phyloP scores from a whole-genome alignment of 2,329 filamentous ascomycete species.

The Drechslerella coelobrocha region DNA sequence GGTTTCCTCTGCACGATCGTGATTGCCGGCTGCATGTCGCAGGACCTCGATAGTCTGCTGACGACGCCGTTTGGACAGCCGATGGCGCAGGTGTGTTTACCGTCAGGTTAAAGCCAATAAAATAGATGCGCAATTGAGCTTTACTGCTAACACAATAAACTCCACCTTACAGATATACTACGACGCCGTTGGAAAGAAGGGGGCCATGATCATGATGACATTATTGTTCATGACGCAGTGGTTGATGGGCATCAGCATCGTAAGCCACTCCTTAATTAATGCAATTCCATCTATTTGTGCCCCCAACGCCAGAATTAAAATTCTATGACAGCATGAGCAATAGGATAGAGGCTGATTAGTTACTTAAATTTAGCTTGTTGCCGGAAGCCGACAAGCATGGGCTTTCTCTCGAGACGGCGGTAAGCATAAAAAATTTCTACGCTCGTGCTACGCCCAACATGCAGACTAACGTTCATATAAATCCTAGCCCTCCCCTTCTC shows the following conservation, averaged over 20 bases:
- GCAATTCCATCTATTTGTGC: background rate
- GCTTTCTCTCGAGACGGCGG: slow-evolving; percentile 68
- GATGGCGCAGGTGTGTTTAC: slow-evolving; percentile 61
- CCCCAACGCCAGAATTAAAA: background rate
- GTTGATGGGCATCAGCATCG: slow-evolving; percentile 67
- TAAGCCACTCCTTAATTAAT: slow-evolving; percentile 45
- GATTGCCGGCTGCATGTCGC: slow-evolving; percentile 66
- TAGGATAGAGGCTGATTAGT: background rate
- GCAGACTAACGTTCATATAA: background rate
- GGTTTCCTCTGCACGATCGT: slow-evolving; percentile 67
- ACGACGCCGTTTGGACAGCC: slow-evolving; percentile 66
- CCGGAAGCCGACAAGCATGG: slow-evolving; percentile 68
- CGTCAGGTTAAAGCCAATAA: background rate
- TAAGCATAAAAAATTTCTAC: slow-evolving; percentile 2
- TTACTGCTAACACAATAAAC: slow-evolving; percentile 43
- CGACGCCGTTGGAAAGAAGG: slow-evolving; percentile 67
- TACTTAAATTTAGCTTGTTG: slow-evolving; percentile 59
- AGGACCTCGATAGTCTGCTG: slow-evolving; percentile 63
- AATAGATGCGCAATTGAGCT: no score
- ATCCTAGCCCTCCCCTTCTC: slow-evolving; percentile 66
- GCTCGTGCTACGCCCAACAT: background rate
- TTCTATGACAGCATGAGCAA: background rate
- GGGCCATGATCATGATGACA: slow-evolving; percentile 67
- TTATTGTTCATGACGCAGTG: slow-evolving; percentile 69
- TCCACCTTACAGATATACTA: slow-evolving; percentile 64